Evolutionary conservation across 2,329 filamentous ascomycete genomes (phyloP), one percentile per base, ranked within the genome.

Genomic region (Xylaria sp.): DNA sequence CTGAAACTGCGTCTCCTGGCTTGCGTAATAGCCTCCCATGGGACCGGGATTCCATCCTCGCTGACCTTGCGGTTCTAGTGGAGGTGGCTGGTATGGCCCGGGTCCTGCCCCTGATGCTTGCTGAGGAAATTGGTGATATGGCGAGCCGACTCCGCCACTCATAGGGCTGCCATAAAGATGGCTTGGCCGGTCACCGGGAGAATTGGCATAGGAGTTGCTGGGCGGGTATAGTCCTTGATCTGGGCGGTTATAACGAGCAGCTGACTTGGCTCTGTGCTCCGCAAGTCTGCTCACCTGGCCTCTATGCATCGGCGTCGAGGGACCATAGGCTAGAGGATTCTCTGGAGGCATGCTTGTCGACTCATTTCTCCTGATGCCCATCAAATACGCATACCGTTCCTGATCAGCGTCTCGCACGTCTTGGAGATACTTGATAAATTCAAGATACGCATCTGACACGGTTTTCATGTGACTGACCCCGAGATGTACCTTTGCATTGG

Each of bases 391-490:
- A 12, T 49, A 49, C 4, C 25, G 28, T 25, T 49, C 45, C 25
- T 49, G 42, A 19, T 46, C 43, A 11, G 43, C 43, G 21, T 46
- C 43, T 28, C 12, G 21, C 4, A 43, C 17, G 7, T 21, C 40
- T 43, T 21, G 17, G 6, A 50, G 46, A 17, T 50, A 50, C 31
- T 50, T 50, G 3, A 37, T 37, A 17, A 72, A 71, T 37, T 69
- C 65, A 1, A 72, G 57, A 25, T 72, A 72, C 0, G 69, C 67
- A 1, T 63, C 54, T 0, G 51, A 50, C 4, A 72, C 71, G 0
- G 57, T 67, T 28, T 69, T 42, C n/a, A 72, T 65, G 47, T 71
- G 68, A 2, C 40, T 37, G 0, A 63, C 57, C 0, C 47, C 51
- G 2, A 72, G 60, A 6, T 63, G 21, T 4, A 71, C 69, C 2